A percentile compares a stretch with the other conserved stretches of the same genome.
These are phyloP conservation scores for Trichoderma gamsii DNA, from an alignment of 495 filamentous ascomycete species.

Conservation along the genomic window DNA sequence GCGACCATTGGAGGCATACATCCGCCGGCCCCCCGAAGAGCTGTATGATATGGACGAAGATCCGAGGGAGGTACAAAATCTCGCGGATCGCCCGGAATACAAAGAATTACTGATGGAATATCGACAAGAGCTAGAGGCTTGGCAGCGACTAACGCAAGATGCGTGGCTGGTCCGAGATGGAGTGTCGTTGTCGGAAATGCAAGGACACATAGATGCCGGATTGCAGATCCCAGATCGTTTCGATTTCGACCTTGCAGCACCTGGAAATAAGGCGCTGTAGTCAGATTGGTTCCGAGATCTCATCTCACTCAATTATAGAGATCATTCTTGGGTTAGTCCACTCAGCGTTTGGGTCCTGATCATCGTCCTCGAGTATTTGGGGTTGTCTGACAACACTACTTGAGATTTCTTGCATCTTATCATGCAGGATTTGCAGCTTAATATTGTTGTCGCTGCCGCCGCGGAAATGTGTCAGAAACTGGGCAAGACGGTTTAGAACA, in stretches of 20 bases:
- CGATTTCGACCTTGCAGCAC: slow-evolving; percentile 33
- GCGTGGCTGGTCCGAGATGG: slow-evolving; percentile 40
- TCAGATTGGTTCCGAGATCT: not conserved
- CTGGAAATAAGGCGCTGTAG: slow-evolving; percentile 22
- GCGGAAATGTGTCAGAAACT: not conserved
- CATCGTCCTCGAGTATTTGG: not conserved
- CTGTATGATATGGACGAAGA: slow-evolving; percentile 39
- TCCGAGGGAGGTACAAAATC: slow-evolving; percentile 34
- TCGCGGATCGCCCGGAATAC: slow-evolving; percentile 26
- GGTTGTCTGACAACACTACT: not conserved
- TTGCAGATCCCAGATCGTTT: slow-evolving; percentile 35
- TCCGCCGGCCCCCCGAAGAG: slow-evolving; percentile 37
- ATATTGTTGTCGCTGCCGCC: slow-evolving; percentile 1
- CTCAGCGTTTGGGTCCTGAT: not conserved
- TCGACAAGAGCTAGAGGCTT: slow-evolving; percentile 28
- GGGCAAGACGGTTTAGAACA: not conserved
- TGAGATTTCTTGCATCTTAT: slow-evolving; percentile 1
- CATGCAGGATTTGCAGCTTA: slow-evolving; percentile 1
- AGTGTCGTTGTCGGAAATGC: slow-evolving; percentile 24
- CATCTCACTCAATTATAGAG: not conserved
- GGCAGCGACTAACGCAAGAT: slow-evolving; percentile 38
- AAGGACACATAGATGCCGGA: slow-evolving; percentile 29
- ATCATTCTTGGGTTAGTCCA: not conserved
- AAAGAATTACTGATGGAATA: slow-evolving; percentile 23
- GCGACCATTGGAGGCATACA: slow-evolving; percentile 32